A percentile compares a stretch with the other conserved stretches of the same genome.
These are phyloP conservation scores for Suillus occidentalis DNA, from an alignment of 768 basidiomycete species.

Conservation along the genomic window DNA sequence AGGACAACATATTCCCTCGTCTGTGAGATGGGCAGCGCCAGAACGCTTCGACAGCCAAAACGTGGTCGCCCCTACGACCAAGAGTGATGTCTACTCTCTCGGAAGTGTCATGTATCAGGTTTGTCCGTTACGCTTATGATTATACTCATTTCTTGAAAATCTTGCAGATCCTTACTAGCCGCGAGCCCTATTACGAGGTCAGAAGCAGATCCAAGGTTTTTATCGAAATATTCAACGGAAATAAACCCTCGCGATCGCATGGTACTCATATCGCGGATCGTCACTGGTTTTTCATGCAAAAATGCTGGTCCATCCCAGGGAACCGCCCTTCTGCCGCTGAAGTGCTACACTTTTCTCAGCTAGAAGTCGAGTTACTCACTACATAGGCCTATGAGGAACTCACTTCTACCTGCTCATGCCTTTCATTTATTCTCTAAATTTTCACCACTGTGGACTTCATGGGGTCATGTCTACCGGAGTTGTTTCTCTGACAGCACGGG, in stretches of 20 bases:
- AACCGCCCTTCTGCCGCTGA: not conserved
- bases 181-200: conserved; percentile 7
- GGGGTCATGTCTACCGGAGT: not conserved
- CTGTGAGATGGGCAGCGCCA: conserved; percentile 12
- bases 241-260: conserved; percentile 4
- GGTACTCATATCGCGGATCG: not conserved
- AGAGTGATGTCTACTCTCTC: conserved; percentile 11
- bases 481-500: not conserved
- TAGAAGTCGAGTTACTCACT: not conserved
- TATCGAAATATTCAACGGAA: not conserved
- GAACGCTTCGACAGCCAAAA: conserved; percentile 1
- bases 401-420: not conserved
- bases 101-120: conserved; percentile 8
- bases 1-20: not conserved
- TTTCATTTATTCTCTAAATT: not conserved
- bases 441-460: not conserved
- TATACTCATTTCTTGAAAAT: not conserved
- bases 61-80: not conserved
- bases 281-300: conserved; percentile 9
- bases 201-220: not conserved
- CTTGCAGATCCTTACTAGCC: conserved; percentile 8
- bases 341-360: not conserved
- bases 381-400: not conserved
- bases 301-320: conserved; percentile 8
- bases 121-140: not conserved